phyloP scores from a whole-genome alignment of 495 filamentous ascomycete genomes.

The Pyronema domesticum region DNA sequence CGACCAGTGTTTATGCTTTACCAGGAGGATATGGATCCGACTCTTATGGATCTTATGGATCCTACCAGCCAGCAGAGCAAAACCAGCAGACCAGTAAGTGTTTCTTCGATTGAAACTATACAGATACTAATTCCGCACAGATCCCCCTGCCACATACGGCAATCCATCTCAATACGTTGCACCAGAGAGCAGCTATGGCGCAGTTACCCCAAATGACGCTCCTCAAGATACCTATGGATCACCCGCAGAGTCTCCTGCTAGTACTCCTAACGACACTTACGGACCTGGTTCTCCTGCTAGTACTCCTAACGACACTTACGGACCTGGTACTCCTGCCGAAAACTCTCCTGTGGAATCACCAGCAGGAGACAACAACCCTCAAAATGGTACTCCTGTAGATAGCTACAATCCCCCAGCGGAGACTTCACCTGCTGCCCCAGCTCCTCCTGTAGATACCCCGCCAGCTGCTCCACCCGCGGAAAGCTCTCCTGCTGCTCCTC shows the following conservation, averaged over 20 bases:
- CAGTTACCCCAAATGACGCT: not conserved
- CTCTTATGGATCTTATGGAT: not conserved
- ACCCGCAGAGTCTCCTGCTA: too few relatives aligned
- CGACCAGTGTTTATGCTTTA: not conserved
- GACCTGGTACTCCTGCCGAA: too few relatives aligned
- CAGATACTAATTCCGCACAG: not conserved
- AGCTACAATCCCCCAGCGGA: too few relatives aligned
- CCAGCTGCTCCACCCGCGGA: not conserved
- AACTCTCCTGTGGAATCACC: too few relatives aligned
- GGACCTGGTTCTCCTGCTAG: too few relatives aligned
- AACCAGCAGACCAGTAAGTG: not conserved
- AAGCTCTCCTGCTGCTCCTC: too few relatives aligned
- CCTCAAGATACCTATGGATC: too few relatives aligned
- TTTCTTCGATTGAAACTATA: not conserved
- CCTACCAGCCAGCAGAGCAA: not conserved
- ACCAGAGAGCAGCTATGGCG: not conserved
- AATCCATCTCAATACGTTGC: not conserved
- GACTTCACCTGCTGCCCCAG: not conserved
- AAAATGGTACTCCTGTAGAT: too few relatives aligned
- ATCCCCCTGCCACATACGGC: not conserved
- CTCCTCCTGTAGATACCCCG: not conserved
- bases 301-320: too few relatives aligned
- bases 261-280: too few relatives aligned
- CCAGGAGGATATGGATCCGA: not conserved
- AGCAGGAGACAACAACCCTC: too few relatives aligned